Percentiles rank a stretch among this genome's conserved stretches.
These are phyloP conservation scores for Pseudomassariella vexata DNA, from an alignment of 2,329 filamentous ascomycete species.

Conservation along the genomic window DNA sequence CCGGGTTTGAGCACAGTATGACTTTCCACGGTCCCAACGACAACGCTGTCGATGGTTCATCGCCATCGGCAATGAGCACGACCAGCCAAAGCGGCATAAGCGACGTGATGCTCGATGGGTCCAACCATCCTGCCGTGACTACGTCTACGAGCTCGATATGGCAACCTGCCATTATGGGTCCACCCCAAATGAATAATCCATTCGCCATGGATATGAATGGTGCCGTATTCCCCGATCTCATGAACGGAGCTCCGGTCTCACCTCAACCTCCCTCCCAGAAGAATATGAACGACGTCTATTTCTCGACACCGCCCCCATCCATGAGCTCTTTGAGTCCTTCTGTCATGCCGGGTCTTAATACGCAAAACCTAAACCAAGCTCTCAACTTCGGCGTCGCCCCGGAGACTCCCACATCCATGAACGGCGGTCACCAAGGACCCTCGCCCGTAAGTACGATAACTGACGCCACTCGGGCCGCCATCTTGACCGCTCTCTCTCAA, in stretches of 20 bases:
- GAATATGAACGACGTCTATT: constrained; percentile 67
- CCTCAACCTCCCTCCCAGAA: constrained; percentile 70
- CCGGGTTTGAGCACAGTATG: constrained; percentile 74
- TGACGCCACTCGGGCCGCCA: constrained; percentile 56
- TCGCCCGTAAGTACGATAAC: constrained; percentile 60
- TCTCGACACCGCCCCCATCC: constrained; percentile 71
- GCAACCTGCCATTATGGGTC: constrained; percentile 64
- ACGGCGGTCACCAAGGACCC: constrained; percentile 54
- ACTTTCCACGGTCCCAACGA: constrained; percentile 66
- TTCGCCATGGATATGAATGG: constrained; percentile 72
- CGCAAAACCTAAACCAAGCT: constrained; percentile 58
- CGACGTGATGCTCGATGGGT: constrained; percentile 85
- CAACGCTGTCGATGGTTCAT: constrained; percentile 83
- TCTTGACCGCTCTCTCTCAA: constrained; percentile 54
- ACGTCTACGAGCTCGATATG: constrained; percentile 57
- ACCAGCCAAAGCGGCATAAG: constrained; percentile 88
- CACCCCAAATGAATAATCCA: constrained; percentile 61
- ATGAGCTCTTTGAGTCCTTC: constrained; percentile 70
- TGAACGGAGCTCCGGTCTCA: constrained; percentile 66
- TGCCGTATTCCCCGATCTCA: constrained; percentile 71
- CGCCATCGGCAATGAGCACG: constrained; percentile 91
- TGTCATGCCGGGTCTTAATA: constrained; percentile 58
- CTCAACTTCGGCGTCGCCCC: constrained; percentile 60
- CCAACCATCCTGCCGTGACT: constrained; percentile 54
- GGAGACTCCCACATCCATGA: constrained; percentile 68